phyloP scores from a whole-genome alignment of 257 asterid species.

The Nicotiana benthamiana region DNA sequence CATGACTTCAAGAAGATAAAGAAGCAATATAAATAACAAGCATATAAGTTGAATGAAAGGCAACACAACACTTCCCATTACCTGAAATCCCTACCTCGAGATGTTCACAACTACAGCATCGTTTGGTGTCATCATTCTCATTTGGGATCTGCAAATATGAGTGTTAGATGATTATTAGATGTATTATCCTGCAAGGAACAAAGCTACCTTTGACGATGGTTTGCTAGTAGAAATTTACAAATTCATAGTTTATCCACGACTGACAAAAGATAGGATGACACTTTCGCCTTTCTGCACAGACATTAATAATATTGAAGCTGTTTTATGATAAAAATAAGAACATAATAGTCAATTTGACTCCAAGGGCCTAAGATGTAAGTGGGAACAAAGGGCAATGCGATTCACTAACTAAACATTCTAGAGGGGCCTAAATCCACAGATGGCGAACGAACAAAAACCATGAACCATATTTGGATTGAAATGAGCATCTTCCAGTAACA shows the following conservation, averaged over 20 bases:
- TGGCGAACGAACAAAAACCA: background rate
- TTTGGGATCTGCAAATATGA: constrained; percentile 61
- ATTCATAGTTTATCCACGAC: background rate
- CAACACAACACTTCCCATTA: background rate
- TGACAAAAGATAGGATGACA: background rate
- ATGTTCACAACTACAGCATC: constrained; percentile 96
- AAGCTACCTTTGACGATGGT: background rate
- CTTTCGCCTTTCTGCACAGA: background rate
- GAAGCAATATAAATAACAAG: background rate
- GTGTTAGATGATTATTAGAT: background rate
- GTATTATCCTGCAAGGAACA: background rate
- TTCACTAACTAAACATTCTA: background rate
- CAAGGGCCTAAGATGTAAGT: background rate
- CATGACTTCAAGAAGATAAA: constrained; percentile 33
- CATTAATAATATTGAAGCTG: background rate
- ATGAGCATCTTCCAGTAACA: background rate
- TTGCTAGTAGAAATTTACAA: background rate
- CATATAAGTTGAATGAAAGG: background rate
- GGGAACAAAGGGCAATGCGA: background rate
- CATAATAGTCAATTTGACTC: background rate
- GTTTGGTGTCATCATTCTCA: constrained; percentile 67
- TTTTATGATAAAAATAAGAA: background rate
- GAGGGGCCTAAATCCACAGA: background rate
- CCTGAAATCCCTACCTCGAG: constrained; percentile 50
- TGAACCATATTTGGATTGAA: background rate